Evolutionary conservation across 2,329 filamentous ascomycete genomes (phyloP).

Genomic region (Xylaria sp.): DNA sequence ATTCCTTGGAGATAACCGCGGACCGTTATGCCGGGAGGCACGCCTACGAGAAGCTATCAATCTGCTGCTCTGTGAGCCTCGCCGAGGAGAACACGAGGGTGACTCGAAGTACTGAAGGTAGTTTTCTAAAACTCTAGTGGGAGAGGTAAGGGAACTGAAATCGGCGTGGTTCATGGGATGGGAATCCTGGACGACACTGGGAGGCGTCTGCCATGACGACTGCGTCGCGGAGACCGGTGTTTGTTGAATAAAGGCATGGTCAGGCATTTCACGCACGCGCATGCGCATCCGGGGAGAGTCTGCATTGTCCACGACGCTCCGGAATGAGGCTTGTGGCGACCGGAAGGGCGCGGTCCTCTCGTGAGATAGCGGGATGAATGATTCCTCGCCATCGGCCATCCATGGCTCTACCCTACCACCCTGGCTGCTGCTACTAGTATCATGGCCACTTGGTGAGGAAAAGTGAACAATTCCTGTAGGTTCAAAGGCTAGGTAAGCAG

Average conservation of each 20-base stretch:
- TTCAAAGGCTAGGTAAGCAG: conserved; percentile 62
- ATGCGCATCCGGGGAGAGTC: conserved; percentile 48
- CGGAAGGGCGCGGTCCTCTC: conserved; percentile 35
- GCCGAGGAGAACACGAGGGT: conserved; percentile 37
- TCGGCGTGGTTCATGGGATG: conserved; percentile 55
- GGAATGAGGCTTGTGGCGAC: conserved; percentile 57
- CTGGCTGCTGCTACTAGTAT: not conserved
- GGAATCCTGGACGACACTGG: conserved; percentile 67
- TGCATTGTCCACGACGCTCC: conserved; percentile 58
- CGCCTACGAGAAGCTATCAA: not conserved
- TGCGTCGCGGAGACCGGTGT: conserved; percentile 42
- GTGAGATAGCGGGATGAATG: conserved; percentile 23
- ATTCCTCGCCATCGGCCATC: conserved; percentile 26
- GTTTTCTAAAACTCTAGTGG: conserved; percentile 62
- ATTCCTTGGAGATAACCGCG: conserved; percentile 16
- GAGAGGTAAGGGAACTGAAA: conserved; percentile 56
- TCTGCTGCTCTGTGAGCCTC: conserved; percentile 28
- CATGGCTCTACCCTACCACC: not conserved
- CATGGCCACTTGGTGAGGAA: not conserved
- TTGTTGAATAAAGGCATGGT: conserved; percentile 14
- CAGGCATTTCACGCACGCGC: conserved; percentile 15
- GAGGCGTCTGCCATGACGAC: conserved; percentile 56
- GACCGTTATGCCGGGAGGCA: conserved; percentile 13
- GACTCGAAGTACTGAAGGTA: conserved; percentile 56
- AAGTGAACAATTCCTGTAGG: conserved; percentile 15